Percentiles rank a stretch among this genome's conserved stretches.
phyloP scores from a whole-genome alignment of 2,329 filamentous ascomycete genomes.

The Colletotrichum lindemuthianum region DNA sequence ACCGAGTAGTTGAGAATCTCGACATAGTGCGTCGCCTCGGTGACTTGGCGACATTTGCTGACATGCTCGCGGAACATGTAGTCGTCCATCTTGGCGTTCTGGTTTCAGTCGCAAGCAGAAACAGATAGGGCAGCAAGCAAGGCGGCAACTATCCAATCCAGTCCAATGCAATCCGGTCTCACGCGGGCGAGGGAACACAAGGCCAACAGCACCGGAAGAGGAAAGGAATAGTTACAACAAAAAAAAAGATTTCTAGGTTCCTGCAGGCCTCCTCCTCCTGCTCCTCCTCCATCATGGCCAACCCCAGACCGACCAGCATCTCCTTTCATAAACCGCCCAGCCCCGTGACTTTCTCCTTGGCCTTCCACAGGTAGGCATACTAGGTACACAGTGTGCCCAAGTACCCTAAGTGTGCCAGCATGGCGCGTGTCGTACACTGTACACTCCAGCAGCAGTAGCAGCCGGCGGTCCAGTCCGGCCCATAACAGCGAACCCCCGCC shows the following conservation, averaged over 20 bases:
- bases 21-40: constrained; percentile 64
- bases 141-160: no score
- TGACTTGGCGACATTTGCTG: constrained; percentile 57
- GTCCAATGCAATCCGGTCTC: no score
- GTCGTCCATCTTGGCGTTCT: constrained; percentile 60
- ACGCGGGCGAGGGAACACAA: not conserved
- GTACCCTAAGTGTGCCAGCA: no score
- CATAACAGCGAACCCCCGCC: not conserved
- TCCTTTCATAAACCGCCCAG: constrained; percentile 36
- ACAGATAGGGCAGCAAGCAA: no score
- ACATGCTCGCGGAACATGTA: constrained; percentile 65
- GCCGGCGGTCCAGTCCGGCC: constrained; percentile 31
- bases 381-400: no score
- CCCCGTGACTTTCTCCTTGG: constrained; percentile 35
- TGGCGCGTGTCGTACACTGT: no score
- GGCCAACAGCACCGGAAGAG: not conserved
- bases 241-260: constrained; percentile 28
- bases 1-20: constrained; percentile 71
- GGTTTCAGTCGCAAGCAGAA: no score
- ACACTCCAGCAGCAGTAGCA: constrained; percentile 5
- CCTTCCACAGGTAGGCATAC: constrained; percentile 1
- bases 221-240: not conserved
- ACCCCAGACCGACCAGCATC: constrained; percentile 20
- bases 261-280: constrained; percentile 15
- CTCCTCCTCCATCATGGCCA: constrained; percentile 9